phyloP scores from a whole-genome alignment of 805 yeast genomes.

The Suhomyces kilbournensis region DNA sequence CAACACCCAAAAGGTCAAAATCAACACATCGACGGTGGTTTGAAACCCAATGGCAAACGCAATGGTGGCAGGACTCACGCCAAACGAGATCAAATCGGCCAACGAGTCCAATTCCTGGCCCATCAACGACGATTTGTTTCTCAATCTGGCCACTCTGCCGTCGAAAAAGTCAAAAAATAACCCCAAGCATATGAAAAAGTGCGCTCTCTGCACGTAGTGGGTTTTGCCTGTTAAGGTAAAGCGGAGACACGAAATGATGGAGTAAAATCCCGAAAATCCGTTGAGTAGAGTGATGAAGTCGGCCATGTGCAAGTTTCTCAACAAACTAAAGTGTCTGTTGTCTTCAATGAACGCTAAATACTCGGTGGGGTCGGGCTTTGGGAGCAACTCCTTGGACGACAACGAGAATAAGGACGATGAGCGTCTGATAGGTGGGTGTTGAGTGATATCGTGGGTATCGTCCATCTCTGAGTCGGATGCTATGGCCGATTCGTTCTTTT shows the following conservation, averaged over 20 bases:
- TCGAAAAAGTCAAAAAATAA: constrained; percentile 94
- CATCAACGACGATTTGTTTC: constrained; percentile 87
- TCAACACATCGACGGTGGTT: constrained; percentile 72
- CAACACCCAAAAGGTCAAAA: constrained; percentile 79
- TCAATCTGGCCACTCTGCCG: constrained; percentile 93
- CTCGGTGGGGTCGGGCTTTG: constrained; percentile 75
- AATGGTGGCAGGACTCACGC: constrained; percentile 91
- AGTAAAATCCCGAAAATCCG: constrained; percentile 91
- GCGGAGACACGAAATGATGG: constrained; percentile 81
- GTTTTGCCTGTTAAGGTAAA: constrained; percentile 68
- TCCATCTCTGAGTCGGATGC: constrained; percentile 37
- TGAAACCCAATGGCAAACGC: constrained; percentile 91
- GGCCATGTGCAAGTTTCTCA: constrained; percentile 88
- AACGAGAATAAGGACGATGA: constrained; percentile 53
- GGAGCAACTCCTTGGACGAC: constrained; percentile 51
- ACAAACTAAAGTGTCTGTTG: constrained; percentile 78
- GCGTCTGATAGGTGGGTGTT: constrained; percentile 41
- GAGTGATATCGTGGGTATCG: constrained; percentile 15
- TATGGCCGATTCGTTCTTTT: constrained; percentile 32
- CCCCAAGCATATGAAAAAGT: constrained; percentile 84
- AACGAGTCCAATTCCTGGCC: constrained; percentile 97
- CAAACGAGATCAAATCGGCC: constrained; percentile 92
- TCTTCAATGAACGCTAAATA: constrained; percentile 79
- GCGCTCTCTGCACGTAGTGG: constrained; percentile 81
- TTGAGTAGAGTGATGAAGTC: constrained; percentile 93